phyloP scores from a whole-genome alignment of 169 alveolate genomes.

The Cryptosporidium bovis region DNA sequence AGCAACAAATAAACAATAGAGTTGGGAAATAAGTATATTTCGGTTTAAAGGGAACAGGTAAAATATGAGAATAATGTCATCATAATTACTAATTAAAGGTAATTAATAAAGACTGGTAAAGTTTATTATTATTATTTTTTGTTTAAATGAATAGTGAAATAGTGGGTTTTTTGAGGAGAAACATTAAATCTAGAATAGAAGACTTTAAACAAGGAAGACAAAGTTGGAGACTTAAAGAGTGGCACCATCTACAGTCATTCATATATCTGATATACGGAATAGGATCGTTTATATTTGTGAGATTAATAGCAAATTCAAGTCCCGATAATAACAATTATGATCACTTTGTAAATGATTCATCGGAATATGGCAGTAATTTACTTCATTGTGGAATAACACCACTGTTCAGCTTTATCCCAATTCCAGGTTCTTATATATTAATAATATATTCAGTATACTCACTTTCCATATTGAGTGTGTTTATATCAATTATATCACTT shows the following conservation, averaged over 20 bases:
- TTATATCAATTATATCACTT: constrained; percentile 33
- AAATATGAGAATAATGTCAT: no score
- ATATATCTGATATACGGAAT: constrained; percentile 34
- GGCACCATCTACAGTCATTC: constrained; percentile 52
- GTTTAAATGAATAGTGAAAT: constrained; percentile 25
- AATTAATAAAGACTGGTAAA: no score
- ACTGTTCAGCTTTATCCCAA: constrained; percentile 54
- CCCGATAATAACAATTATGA: constrained; percentile 58
- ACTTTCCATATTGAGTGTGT: constrained; percentile 30
- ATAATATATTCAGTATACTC: constrained; percentile 34
- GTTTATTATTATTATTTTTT: not conserved
- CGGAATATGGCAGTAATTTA: constrained; percentile 19
- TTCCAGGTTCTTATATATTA: constrained; percentile 62
- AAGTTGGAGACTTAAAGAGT: constrained; percentile 73
- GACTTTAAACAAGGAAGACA: constrained; percentile 72
- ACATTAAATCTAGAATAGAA: constrained; percentile 11
- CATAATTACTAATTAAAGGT: no score
- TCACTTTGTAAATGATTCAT: constrained; percentile 68
- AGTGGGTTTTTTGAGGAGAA: constrained; percentile 16
- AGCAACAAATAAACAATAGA: no score
- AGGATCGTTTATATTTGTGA: constrained; percentile 43
- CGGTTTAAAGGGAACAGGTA: no score
- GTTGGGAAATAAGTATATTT: no score
- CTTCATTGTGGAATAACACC: constrained; percentile 68
- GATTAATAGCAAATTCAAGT: constrained; percentile 54